These are phyloP conservation scores for Zangia roseola DNA, from an alignment of 768 basidiomycete genomes.

Conservation along the genomic window DNA sequence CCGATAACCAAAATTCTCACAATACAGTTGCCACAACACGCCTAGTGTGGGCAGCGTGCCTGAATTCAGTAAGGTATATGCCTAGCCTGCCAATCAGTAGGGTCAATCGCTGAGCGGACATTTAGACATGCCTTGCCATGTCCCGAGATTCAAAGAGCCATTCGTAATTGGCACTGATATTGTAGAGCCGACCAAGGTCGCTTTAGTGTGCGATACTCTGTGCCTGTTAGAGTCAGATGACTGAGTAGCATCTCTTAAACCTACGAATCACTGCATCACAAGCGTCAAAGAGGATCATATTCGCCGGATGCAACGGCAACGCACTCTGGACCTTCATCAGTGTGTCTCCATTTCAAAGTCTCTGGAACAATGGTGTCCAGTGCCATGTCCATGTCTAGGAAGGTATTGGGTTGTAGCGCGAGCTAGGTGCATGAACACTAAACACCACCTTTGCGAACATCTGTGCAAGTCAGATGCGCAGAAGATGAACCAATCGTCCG, in stretches of 20 bases:
- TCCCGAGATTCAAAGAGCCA: constrained; percentile 76
- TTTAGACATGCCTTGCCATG: constrained; percentile 76
- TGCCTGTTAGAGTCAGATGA: background rate
- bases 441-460: constrained; percentile 43
- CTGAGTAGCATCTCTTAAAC: constrained; percentile 19
- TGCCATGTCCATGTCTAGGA: constrained; percentile 91
- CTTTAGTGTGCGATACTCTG: constrained; percentile 90
- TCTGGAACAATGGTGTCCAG: constrained; percentile 89
- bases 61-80: constrained; percentile 87
- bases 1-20: constrained; percentile 40
- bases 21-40: constrained; percentile 79
- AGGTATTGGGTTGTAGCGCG: constrained; percentile 32
- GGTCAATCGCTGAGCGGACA: background rate
- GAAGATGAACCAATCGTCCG: background rate
- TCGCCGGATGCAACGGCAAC: background rate
- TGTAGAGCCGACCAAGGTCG: constrained; percentile 79
- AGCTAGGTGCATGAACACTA: background rate
- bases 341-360: constrained; percentile 76
- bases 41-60: constrained; percentile 63
- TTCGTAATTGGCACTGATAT: constrained; percentile 83
- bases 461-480: constrained; percentile 24
- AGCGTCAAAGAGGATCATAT: constrained; percentile 2
- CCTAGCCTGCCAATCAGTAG: constrained; percentile 40
- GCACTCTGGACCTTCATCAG: constrained; percentile 91
- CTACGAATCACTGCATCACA: constrained; percentile 66